Evolutionary conservation across 1,284 basidiomycete genomes (phyloP).

Genomic region (Malassezia restricta): DNA sequence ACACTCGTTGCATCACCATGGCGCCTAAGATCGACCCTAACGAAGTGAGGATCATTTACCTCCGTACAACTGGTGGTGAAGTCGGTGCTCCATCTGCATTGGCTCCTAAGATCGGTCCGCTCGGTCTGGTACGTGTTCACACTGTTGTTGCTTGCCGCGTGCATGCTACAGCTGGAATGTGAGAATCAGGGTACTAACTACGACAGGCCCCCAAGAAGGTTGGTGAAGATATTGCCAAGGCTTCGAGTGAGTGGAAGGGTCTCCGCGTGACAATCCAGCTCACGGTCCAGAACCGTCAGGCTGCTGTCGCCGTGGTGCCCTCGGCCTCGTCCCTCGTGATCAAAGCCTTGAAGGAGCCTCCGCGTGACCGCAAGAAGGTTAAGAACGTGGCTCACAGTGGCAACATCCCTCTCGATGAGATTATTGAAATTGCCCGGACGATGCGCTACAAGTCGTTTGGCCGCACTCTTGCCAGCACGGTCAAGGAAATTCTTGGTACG

Average conservation of each 20-base stretch:
- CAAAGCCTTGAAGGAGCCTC: slow-evolving; percentile 95
- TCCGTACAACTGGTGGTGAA: slow-evolving; percentile 97
- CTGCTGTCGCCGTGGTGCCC: slow-evolving; percentile 88
- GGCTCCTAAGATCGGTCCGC: slow-evolving; percentile 99
- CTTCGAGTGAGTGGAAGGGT: slow-evolving; percentile 97
- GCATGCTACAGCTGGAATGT: no score
- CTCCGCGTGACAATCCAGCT: slow-evolving; percentile 97
- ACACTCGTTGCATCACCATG: slow-evolving; percentile 31
- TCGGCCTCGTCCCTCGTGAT: slow-evolving; percentile 97
- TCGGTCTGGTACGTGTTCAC: slow-evolving; percentile 72
- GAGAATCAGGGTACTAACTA: not conserved
- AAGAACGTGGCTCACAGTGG: slow-evolving; percentile 99
- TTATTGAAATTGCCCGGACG: slow-evolving; percentile 86
- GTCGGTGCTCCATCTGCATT: slow-evolving; percentile 97
- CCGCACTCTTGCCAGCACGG: slow-evolving; percentile 75
- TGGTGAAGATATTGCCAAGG: slow-evolving; percentile 99
- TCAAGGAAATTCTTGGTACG: slow-evolving; percentile 57
- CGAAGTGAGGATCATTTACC: slow-evolving; percentile 98
- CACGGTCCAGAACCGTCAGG: slow-evolving; percentile 99
- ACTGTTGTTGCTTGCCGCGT: not conserved
- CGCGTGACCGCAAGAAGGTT: slow-evolving; percentile 99
- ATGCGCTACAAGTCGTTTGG: slow-evolving; percentile 93
- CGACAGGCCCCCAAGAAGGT: slow-evolving; percentile 96
- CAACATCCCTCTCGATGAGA: slow-evolving; percentile 84
- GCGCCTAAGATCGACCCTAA: slow-evolving; percentile 58